Conservation (phyloP, 2,329 filamentous ascomycete species). For the Sporothrix euskadiensis region DNA sequence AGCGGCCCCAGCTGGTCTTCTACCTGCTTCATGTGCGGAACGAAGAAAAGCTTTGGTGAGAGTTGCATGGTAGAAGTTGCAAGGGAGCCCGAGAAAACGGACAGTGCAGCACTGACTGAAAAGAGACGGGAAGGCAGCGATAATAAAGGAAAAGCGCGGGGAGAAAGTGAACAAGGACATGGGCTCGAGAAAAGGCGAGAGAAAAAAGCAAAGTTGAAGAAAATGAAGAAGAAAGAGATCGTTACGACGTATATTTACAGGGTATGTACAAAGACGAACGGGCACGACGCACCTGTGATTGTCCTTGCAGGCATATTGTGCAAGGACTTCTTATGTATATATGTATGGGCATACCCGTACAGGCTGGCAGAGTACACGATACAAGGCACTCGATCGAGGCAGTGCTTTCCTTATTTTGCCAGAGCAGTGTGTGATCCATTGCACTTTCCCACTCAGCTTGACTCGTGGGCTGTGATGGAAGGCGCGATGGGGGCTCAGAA, state of each 20-base stretch:
- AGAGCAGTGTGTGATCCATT: not conserved
- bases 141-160: constrained; percentile 19
- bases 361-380: too few relatives aligned
- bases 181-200: not conserved
- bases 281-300: not conserved
- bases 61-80: not conserved
- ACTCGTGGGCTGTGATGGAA: not conserved
- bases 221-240: not conserved
- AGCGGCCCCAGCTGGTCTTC: not conserved
- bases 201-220: not conserved
- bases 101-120: not conserved
- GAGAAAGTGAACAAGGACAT: constrained; percentile 13
- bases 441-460: not conserved
- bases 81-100: not conserved
- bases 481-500: not conserved
- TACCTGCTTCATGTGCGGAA: not conserved
- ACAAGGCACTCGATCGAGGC: not conserved
- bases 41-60: not conserved
- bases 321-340: not conserved
- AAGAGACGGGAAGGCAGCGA: not conserved
- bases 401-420: not conserved
- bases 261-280: not conserved
- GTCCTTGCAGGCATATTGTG: not conserved
- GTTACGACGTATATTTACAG: not conserved
- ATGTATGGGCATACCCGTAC: too few relatives aligned